Evolutionary conservation across 2,329 filamentous ascomycete genomes (phyloP), one percentile per base, ranked within the genome.

Genomic region (Fusarium odoratissimum): DNA sequence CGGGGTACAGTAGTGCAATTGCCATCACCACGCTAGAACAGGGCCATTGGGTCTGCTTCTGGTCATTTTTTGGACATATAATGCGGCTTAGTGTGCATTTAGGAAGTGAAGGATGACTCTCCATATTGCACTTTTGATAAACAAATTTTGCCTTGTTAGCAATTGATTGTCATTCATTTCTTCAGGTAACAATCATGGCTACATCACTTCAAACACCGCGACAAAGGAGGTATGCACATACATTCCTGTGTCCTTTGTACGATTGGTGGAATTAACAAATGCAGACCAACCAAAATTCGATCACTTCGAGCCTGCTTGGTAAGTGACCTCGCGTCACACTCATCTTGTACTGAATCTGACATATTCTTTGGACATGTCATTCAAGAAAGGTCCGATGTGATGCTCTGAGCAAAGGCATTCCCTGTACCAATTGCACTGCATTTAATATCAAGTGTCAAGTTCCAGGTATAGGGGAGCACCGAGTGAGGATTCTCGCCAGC

Each of bases 81-180:
- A 30, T 19, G 0, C 25, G 4, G 44, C 44, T 8, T 8, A 46
- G 13, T 28, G 19, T 7, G 19, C 25, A 46, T 6, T 8, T 28
- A 7, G 44, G 17, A 0, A 46, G 19, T 6, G 7, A 9, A 3
- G 16, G 23, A 44, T 23, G 42, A 12, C 8, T 14, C 23, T 25
- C 0, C 21, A 41, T n/a, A 6, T 41, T 40, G 12, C 5, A 19
- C 6, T 6, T 13, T 12, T 6, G 4, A 1, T 19, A 13, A 16
- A 25, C 1, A 44, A 10, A 19, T 16, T 41, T 41, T 23, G 6
- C 14, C 41, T 17, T 12, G 3, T 8, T 31, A 31, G 9, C 3
- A 6, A 25, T 25, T 19, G 7, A 25, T 8, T 3, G 12, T 45
- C 4, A 5, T 28, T 46, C 5, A 9, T 16, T 28, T 11, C 8